These are phyloP conservation scores for Sphaerobolus stellatus DNA, from an alignment of 1,284 basidiomycete genomes.

Conservation along the genomic window DNA sequence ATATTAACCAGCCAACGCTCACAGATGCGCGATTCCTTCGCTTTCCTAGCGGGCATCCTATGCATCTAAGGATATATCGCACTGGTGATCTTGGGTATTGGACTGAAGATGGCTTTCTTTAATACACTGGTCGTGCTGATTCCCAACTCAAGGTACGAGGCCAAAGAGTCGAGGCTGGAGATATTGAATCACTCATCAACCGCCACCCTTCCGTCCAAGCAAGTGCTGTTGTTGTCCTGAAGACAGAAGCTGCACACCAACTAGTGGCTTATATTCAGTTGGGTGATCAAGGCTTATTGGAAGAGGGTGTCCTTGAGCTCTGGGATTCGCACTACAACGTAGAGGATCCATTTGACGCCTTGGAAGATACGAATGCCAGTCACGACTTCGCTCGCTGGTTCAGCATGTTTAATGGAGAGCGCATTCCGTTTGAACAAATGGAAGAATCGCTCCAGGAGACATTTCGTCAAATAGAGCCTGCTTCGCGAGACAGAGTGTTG, in stretches of 20 bases:
- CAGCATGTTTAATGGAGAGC: no score
- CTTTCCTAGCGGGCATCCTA: constrained; percentile 25
- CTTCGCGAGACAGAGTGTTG: background rate
- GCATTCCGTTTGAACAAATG: no score
- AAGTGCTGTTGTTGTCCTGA: background rate
- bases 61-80: constrained; percentile 25
- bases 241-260: background rate
- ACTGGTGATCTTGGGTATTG: constrained; percentile 30
- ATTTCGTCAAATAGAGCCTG: background rate
- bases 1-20: constrained; percentile 29
- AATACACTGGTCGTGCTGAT: constrained; percentile 32
- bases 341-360: background rate
- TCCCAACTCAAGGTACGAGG: constrained; percentile 34
- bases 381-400: no score
- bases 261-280: background rate
- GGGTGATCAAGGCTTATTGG: background rate
- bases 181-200: constrained; percentile 29
- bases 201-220: background rate
- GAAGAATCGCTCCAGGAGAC: background rate
- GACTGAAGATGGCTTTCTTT: constrained; percentile 26
- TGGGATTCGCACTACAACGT: background rate
- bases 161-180: constrained; percentile 30
- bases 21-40: constrained; percentile 26
- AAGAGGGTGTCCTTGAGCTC: background rate
- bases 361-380: no score